Percentiles rank a stretch among this genome's conserved stretches.
Evolutionary conservation across 805 yeast genomes (phyloP).

Genomic region (Nakazawaea ishiwadae): DNA sequence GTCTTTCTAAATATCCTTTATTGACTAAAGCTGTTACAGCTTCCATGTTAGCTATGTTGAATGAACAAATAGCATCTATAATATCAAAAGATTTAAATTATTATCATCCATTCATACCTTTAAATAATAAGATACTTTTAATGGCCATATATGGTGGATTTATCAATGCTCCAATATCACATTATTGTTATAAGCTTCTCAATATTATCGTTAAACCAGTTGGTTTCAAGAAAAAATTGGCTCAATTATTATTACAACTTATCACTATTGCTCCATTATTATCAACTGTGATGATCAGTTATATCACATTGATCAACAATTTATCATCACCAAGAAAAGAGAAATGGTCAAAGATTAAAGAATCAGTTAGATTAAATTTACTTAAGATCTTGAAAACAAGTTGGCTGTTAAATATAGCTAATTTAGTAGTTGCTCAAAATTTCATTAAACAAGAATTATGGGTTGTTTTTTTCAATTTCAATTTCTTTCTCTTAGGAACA

Average conservation of each 20-base stretch:
- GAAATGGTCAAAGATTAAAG: constrained; percentile 30
- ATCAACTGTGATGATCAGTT: constrained; percentile 42
- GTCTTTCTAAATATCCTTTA: constrained; percentile 45
- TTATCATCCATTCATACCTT: constrained; percentile 11
- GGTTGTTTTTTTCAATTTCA: constrained; percentile 58
- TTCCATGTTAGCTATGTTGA: constrained; percentile 48
- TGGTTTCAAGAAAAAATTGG: constrained; percentile 31
- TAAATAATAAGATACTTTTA: constrained; percentile 41
- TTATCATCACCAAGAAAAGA: constrained; percentile 11
- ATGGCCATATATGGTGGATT: constrained; percentile 53
- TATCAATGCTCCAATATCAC: constrained; percentile 55
- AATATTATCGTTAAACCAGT: constrained; percentile 41
- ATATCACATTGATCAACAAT: constrained; percentile 47
- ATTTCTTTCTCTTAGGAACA: constrained; percentile 58
- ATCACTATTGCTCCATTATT: constrained; percentile 52
- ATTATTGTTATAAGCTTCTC: constrained; percentile 44
- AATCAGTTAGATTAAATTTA: no score
- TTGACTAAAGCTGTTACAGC: constrained; percentile 56
- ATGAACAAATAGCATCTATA: constrained; percentile 52
- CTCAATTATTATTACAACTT: constrained; percentile 49
- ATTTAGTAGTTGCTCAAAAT: constrained; percentile 52
- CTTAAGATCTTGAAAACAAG: constrained; percentile 45
- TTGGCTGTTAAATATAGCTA: constrained; percentile 47
- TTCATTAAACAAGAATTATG: constrained; percentile 54
- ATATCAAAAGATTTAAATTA: constrained; percentile 40